Percentiles rank a stretch among this genome's conserved stretches.
Conservation (phyloP, 2,329 filamentous ascomycete species). For the Saccharata proteae region DNA sequence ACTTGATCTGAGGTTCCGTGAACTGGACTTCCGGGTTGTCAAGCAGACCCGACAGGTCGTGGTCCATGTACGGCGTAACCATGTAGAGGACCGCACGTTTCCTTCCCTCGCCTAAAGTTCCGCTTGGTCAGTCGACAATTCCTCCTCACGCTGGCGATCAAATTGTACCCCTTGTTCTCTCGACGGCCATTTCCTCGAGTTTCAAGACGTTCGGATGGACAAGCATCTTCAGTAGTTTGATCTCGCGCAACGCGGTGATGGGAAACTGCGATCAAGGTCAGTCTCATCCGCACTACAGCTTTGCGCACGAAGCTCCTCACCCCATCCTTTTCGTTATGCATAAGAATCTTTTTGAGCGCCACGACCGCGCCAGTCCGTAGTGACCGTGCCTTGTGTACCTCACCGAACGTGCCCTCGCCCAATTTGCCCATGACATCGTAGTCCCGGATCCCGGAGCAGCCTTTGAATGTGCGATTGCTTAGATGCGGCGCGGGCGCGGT, state of each 20-base stretch:
- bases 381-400: constrained; percentile 82
- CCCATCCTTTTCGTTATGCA: constrained; percentile 98
- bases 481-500: constrained; percentile 36
- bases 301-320: constrained; percentile 33
- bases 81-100: constrained; percentile 84
- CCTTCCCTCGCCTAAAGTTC: constrained; percentile 36
- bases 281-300: constrained; percentile 6
- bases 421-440: constrained; percentile 75
- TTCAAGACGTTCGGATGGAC: constrained; percentile 78
- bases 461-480: constrained; percentile 52
- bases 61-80: constrained; percentile 98
- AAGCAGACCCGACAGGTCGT: constrained; percentile 91
- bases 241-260: constrained; percentile 94
- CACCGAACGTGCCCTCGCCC: constrained; percentile 89
- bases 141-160: constrained; percentile 6
- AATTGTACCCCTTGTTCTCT: constrained; percentile 50
- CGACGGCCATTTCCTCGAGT: constrained; percentile 92
- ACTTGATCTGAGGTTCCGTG: constrained; percentile 87
- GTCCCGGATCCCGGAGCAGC: constrained; percentile 72
- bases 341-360: constrained; percentile 95
- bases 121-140: constrained; percentile 1
- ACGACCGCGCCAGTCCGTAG: constrained; percentile 63
- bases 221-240: constrained; percentile 93
- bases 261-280: constrained; percentile 51
- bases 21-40: constrained; percentile 88